phyloP scores from a whole-genome alignment of 2,329 filamentous ascomycete genomes.

The Pleurostoma richardsiae region DNA sequence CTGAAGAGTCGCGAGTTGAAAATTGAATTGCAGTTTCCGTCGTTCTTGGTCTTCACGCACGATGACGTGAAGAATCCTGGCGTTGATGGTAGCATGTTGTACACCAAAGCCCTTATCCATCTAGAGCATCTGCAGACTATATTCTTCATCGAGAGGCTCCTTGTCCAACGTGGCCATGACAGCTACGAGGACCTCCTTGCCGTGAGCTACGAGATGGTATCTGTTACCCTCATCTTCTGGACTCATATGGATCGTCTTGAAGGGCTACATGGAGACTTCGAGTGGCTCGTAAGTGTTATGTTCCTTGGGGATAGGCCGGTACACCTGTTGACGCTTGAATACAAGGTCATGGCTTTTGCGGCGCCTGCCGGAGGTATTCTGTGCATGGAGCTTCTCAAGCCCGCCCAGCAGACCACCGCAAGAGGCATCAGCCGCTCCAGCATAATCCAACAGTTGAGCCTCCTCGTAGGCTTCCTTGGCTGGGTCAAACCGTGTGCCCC shows the following conservation, averaged over 20 bases:
- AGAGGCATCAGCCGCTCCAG: conserved; percentile 36
- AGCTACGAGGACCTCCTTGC: conserved; percentile 33
- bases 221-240: conserved; percentile 40
- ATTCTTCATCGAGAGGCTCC: conserved; percentile 53
- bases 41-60: conserved; percentile 30
- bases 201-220: conserved; percentile 42
- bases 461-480: conserved; percentile 44
- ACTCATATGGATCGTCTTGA: conserved; percentile 41
- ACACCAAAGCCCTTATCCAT: conserved; percentile 38
- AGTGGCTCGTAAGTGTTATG: conserved; percentile 38
- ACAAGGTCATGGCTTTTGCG: conserved; percentile 42
- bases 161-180: conserved; percentile 36
- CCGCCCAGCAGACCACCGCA: conserved; percentile 27
- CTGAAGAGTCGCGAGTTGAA: conserved; percentile 26
- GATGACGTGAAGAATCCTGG: conserved; percentile 28
- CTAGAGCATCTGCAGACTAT: conserved; percentile 51
- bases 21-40: conserved; percentile 27
- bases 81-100: conserved; percentile 24
- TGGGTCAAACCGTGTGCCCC: conserved; percentile 43
- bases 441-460: conserved; percentile 46
- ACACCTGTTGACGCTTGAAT: background rate
- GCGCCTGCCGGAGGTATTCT: conserved; percentile 44
- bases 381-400: conserved; percentile 42
- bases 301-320: background rate
- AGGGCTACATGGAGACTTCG: conserved; percentile 35